Base-by-base conservation (phyloP, 352 stramenopile genomes). In the Globisporangium echinulatum region DNA sequence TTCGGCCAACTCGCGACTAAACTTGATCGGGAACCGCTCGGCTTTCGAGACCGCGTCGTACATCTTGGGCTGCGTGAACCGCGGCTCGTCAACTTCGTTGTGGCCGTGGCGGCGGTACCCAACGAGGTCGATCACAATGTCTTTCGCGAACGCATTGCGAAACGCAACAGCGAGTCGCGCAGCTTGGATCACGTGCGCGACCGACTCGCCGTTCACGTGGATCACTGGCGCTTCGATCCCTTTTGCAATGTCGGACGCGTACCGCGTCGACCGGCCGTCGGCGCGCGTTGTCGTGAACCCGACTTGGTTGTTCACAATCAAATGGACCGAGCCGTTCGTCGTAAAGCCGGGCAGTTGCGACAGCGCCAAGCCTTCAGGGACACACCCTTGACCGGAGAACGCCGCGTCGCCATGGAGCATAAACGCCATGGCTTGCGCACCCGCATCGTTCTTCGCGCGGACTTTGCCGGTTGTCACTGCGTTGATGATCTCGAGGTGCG, bases 221-320 rank as follows among this genome's bases (percentile, higher is more conserved):
- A 96, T 58, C 37, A 96, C 72, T 0, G 88, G 88, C 0, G 79
- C 77, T 42, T 92, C 88, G 42, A 92, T 79, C 60, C 68, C 76
- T 68, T 96, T 94, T 42, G 82, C 87, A 10, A 96, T 70, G 57
- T 96, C 88, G 0, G 88, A 93, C 11, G 76, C 75, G 71, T 96
- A 95, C 0, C 77, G 70, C n/a, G 85, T 90, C 42, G 86, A 92
- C 25, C 85, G 83, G 7, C 75, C 79, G 38, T 96, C 83, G 0
- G 72, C 73, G 63, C 79, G 85, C 17, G 80, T 91, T n/a, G 88
- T 96, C 10, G 88, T 96, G 70, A 94, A 96, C 5, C 84, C 88
- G 7, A 96, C 85, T 52, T 96, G 84, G 73, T 96, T 96, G 66
- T 96, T 96, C 44, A 96, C 79, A 25, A 96, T 81, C 43, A 96